Evolutionary conservation across 768 basidiomycete species (phyloP).

Genomic region (Mycena latifolia): DNA sequence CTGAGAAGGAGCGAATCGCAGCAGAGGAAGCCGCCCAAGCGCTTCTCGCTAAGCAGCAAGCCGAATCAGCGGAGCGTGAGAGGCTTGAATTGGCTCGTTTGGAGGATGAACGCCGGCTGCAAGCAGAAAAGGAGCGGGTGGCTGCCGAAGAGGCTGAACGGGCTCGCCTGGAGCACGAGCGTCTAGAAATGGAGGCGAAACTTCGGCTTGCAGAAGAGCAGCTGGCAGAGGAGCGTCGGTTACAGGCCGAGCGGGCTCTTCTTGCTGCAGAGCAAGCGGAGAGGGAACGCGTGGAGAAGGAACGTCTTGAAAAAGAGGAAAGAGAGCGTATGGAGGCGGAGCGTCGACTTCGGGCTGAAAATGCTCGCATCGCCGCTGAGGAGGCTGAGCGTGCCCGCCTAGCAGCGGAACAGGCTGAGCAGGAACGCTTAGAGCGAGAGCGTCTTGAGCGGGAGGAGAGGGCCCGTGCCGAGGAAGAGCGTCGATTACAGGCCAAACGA

Average conservation of each 20-base stretch:
- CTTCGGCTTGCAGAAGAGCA: slow-evolving; percentile 37
- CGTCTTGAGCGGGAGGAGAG: slow-evolving; percentile 14
- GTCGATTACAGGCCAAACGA: slow-evolving; percentile 20
- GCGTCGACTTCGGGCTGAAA: slow-evolving; percentile 25
- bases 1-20: slow-evolving; percentile 35
- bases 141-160: slow-evolving; percentile 37
- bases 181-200: slow-evolving; percentile 37
- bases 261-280: slow-evolving; percentile 31
- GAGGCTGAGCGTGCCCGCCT: slow-evolving; percentile 24
- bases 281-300: slow-evolving; percentile 24
- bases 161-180: slow-evolving; percentile 32
- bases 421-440: slow-evolving; percentile 24
- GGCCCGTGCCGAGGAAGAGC: slow-evolving; percentile 24
- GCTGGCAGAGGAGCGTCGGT: slow-evolving; percentile 37
- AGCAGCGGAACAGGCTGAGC: slow-evolving; percentile 18
- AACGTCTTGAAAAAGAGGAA: slow-evolving; percentile 21
- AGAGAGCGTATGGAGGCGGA: slow-evolving; percentile 27
- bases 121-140: slow-evolving; percentile 37
- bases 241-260: slow-evolving; percentile 33
- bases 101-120: slow-evolving; percentile 40
- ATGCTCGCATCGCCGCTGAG: slow-evolving; percentile 26
- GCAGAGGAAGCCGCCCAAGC: slow-evolving; percentile 30
- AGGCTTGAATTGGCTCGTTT: slow-evolving; percentile 30
- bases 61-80: slow-evolving; percentile 30
- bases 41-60: slow-evolving; percentile 28